These are phyloP conservation scores for Cutaneotrichosporon cavernicola DNA, from an alignment of 1,284 basidiomycete genomes.

Conservation along the genomic window DNA sequence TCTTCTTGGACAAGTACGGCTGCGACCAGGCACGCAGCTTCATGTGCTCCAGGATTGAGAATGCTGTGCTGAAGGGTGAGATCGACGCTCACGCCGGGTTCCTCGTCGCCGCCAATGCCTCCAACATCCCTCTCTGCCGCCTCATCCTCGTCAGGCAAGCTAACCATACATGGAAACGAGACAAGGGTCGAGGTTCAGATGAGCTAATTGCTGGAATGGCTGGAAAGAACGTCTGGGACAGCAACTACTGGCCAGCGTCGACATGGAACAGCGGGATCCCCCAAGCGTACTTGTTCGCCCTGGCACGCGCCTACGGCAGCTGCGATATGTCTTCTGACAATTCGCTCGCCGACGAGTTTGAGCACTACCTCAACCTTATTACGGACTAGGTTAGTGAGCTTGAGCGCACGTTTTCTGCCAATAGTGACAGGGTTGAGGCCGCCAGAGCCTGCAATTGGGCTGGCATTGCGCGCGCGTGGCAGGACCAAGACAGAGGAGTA, in stretches of 20 bases:
- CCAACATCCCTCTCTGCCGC: not conserved
- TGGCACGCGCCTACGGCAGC: not conserved
- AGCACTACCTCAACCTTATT: not conserved
- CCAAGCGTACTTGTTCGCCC: not conserved
- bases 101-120: not conserved
- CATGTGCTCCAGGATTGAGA: not conserved
- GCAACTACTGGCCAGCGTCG: not conserved
- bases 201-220: not conserved
- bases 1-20: not conserved
- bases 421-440: not conserved
- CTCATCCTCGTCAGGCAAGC: not conserved
- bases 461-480: no score
- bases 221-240: not conserved
- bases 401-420: not conserved
- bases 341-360: not conserved
- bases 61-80: not conserved
- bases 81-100: not conserved
- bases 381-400: not conserved
- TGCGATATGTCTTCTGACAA: not conserved
- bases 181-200: no score
- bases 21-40: not conserved
- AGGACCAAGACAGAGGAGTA: no score
- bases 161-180: not conserved
- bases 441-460: no score
- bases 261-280: not conserved